A percentile compares a stretch with the other conserved stretches of the same genome.
Conservation (phyloP, 495 filamentous ascomycete species). For the Penicillium pulvis region DNA sequence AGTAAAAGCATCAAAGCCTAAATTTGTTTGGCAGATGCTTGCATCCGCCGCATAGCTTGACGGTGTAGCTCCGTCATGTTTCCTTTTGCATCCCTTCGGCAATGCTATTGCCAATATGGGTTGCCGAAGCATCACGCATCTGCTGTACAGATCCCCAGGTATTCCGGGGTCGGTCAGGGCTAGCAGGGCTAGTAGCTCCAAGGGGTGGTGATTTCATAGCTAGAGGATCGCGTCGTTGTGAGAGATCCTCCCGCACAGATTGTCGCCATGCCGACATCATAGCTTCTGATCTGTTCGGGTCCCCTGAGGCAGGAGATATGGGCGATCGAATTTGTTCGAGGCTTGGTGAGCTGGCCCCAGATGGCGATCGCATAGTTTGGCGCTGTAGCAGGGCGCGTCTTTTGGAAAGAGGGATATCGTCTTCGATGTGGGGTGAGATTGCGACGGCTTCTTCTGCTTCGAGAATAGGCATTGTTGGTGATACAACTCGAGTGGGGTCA, state of each 20-base stretch:
- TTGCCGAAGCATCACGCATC: conserved; percentile 34
- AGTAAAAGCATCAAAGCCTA: conserved; percentile 13
- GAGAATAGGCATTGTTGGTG: conserved; percentile 22
- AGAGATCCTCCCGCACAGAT: conserved; percentile 65
- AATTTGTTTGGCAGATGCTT: conserved; percentile 63
- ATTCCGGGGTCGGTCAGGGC: conserved; percentile 25
- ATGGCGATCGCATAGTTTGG: conserved; percentile 26
- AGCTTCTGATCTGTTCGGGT: conserved; percentile 53
- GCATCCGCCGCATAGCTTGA: conserved; percentile 82
- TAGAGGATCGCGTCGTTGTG: conserved; percentile 43
- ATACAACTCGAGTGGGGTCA: conserved; percentile 20
- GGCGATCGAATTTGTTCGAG: conserved; percentile 21
- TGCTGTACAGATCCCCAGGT: conserved; percentile 31
- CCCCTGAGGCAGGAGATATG: conserved; percentile 15
- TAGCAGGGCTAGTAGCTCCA: conserved; percentile 13
- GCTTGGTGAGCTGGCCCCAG: conserved; percentile 18
- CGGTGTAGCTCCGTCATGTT: conserved; percentile 77
- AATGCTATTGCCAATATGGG: conserved; percentile 53
- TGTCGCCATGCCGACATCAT: conserved; percentile 77
- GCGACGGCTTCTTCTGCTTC: conserved; percentile 32
- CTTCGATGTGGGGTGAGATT: conserved; percentile 33
- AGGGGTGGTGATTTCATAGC: conserved; percentile 16
- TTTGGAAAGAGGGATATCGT: conserved; percentile 75
- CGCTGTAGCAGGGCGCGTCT: conserved; percentile 57
- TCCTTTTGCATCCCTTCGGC: conserved; percentile 75